phyloP scores from a whole-genome alignment of 371 early-diverging fungal genomes.

The Conidiobolus incongruus region DNA sequence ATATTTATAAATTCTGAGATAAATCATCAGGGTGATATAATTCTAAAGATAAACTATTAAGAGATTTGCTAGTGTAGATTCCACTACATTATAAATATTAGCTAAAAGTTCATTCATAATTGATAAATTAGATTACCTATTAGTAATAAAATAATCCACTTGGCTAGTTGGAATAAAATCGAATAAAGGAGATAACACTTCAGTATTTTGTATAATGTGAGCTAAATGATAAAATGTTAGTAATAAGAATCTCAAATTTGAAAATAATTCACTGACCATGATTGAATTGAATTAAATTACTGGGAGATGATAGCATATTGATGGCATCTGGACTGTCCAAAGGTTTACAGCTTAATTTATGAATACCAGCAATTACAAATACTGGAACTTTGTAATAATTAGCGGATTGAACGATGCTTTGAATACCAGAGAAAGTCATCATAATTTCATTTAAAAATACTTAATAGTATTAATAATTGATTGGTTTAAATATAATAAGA shows the following conservation, averaged over 20 bases:
- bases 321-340: conserved; percentile 70
- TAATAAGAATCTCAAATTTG: neutral
- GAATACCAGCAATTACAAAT: conserved; percentile 61
- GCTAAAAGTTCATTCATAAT: too few relatives aligned
- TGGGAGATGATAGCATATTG: conserved; percentile 53
- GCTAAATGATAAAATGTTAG: neutral
- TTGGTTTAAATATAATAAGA: too few relatives aligned
- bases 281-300: conserved; percentile 53
- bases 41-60: too few relatives aligned
- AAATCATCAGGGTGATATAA: too few relatives aligned
- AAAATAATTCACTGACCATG: conserved; percentile 17
- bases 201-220: conserved; percentile 34
- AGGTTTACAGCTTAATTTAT: conserved; percentile 69
- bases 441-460: conserved; percentile 86
- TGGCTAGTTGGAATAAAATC: conserved; percentile 80
- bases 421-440: conserved; percentile 61
- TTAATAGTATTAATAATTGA: too few relatives aligned
- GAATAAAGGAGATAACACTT: conserved; percentile 61
- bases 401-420: conserved; percentile 71
- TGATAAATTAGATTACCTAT: conserved; percentile 39
- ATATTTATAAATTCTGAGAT: too few relatives aligned
- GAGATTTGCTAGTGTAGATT: too few relatives aligned
- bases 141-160: conserved; percentile 75
- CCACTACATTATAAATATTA: too few relatives aligned
- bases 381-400: conserved; percentile 78